These are phyloP conservation scores for Vitis hybrid DNA, from an alignment of 177 flowering plant species.

Conservation along the genomic window DNA sequence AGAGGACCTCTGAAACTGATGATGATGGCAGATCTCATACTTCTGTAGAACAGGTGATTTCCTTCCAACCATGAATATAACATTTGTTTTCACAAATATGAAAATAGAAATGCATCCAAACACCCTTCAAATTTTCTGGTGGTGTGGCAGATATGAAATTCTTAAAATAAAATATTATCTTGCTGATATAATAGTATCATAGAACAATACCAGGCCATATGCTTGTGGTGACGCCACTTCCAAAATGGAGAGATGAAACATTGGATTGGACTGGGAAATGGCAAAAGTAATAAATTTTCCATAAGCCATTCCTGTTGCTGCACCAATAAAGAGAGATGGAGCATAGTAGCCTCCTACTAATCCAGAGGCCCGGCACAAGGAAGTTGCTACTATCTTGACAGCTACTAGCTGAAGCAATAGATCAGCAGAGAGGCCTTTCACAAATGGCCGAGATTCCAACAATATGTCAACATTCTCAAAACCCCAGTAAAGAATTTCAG, in stretches of 20 bases:
- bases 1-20: neutral
- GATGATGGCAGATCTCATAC: neutral
- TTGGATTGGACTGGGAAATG: slow-evolving; percentile 50
- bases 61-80: neutral
- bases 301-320: slow-evolving; percentile 95
- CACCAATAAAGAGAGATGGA: slow-evolving; percentile 93
- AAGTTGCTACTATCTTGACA: slow-evolving; percentile 75
- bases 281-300: slow-evolving; percentile 61
- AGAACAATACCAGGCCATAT: slow-evolving; percentile 79
- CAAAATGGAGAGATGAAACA: slow-evolving; percentile 56
- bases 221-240: slow-evolving; percentile 99
- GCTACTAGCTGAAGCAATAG: slow-evolving; percentile 78
- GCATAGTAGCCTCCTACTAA: slow-evolving; percentile 97
- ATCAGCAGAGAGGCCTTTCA: slow-evolving; percentile 60
- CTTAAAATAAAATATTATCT: neutral
- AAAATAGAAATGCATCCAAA: slow-evolving; percentile 6
- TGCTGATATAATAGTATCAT: slow-evolving; percentile 2
- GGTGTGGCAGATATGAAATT: neutral
- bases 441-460: slow-evolving; percentile 79
- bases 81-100: neutral
- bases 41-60: neutral
- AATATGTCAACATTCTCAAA: slow-evolving; percentile 88
- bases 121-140: neutral
- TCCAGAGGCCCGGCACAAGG: slow-evolving; percentile 85
- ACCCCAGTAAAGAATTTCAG: slow-evolving; percentile 95